These are phyloP conservation scores for Pelargonium citronellum DNA, from an alignment of 441 rosid species.

Conservation along the genomic window DNA sequence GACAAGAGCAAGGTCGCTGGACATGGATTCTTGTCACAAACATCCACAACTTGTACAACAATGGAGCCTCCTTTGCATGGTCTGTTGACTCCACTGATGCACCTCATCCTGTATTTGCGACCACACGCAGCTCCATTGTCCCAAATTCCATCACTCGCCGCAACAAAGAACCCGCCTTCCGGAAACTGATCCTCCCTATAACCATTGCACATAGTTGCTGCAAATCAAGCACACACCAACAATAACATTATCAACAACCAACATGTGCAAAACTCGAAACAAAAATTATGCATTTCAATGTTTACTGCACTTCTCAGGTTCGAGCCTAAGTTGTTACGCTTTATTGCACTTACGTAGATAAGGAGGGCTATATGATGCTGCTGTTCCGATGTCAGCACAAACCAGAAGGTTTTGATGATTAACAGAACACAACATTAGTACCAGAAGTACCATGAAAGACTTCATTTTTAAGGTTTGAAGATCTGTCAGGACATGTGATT, in stretches of 20 bases:
- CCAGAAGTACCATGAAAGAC: not conserved
- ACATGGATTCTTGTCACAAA: not conserved
- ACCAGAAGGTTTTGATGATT: not conserved
- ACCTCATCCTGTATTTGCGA: conserved; percentile 6
- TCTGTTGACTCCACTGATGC: conserved; percentile 1
- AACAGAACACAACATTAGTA: not conserved
- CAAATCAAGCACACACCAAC: not conserved
- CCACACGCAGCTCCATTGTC: conserved; percentile 6
- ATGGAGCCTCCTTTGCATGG: conserved; percentile 3
- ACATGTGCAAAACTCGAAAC: not conserved
- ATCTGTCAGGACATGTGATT: no score
- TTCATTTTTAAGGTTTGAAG: not conserved
- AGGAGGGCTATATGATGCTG: not conserved
- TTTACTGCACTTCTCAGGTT: no score
- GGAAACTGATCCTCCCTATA: conserved; percentile 2
- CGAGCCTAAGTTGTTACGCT: no score
- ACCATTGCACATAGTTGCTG: not conserved
- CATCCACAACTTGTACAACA: not conserved
- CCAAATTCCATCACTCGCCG: not conserved
- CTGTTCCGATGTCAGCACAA: not conserved
- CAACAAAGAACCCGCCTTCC: not conserved
- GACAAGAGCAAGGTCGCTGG: conserved; percentile 1
- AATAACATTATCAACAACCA: not conserved
- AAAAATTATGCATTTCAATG: no score
- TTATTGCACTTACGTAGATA: not conserved